Base-by-base conservation (phyloP, 2,329 filamentous ascomycete species). In the Xylaria sp. region DNA sequence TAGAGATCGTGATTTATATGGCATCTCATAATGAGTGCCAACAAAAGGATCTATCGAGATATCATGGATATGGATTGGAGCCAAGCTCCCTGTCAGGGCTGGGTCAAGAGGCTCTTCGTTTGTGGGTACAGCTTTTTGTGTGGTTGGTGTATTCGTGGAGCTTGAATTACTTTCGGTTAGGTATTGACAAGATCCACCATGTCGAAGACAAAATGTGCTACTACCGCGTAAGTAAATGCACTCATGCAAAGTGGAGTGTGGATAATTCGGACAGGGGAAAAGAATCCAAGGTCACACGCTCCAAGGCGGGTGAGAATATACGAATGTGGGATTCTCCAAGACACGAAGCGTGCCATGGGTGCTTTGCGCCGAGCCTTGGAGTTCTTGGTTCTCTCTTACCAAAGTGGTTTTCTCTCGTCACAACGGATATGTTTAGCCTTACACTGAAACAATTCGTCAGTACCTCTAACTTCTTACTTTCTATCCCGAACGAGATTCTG, bases 181-280 rank as follows among this genome's bases (percentile, higher is more conserved):
- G 50, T 79, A 80, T 44, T 72, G 78, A 76, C 82, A 84, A 70
- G 81, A 81, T 74, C 78, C 81, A 67, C 83, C 83, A 65, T 79
- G 81, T 63, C 82, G 82, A 70, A 84, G 80, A 71, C 82, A 84
- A 69, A 81, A 83, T 67, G 82, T 83, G 70, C 82, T 84, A 69
- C 57, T 69, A 60, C 72, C 54, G 63, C 64, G 67, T 70, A 57
- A 71, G 69, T 29, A 53, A 44, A 47, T 23, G 16, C 23, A 13
- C 42, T 55, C 23, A 37, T 25, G 61, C 18, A 16, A 32, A 23
- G 40, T 42, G 29, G 35, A 47, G 44, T 40, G 58, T 12, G 60
- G 44, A 66, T 59, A 29, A 59, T 32, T 61, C 57, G 27, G 40
- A 57, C 21, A 51, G 48, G 53, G 50, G 25, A 35, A 29, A 58